phyloP scores from a whole-genome alignment of 257 asterid species.

The Solanum neorickii region DNA sequence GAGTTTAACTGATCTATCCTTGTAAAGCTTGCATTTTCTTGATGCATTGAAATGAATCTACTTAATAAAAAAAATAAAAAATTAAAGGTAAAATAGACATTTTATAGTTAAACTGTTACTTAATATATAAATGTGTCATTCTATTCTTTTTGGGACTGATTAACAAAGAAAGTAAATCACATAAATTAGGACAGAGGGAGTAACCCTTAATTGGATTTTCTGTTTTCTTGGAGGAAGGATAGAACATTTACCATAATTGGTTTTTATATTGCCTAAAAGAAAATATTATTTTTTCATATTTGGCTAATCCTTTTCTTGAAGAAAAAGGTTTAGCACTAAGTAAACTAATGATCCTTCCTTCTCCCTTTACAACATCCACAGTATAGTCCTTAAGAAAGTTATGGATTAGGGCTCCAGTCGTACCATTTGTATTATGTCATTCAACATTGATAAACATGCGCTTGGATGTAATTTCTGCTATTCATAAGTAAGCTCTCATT shows the following conservation, averaged over 20 bases:
- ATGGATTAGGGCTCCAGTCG: neutral
- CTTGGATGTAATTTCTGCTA: neutral
- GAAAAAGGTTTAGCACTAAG: neutral
- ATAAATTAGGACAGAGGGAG: too few species aligned
- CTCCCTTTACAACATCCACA: neutral
- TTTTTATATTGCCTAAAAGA: neutral
- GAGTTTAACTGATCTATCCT: too few species aligned
- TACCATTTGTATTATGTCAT: neutral
- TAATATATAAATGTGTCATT: too few species aligned
- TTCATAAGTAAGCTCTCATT: neutral
- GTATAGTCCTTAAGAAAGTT: neutral
- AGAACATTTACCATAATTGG: neutral
- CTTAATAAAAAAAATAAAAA: too few species aligned
- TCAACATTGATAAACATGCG: neutral
- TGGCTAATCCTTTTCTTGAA: neutral
- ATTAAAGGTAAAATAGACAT: too few species aligned
- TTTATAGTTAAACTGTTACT: too few species aligned
- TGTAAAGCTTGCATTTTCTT: too few species aligned
- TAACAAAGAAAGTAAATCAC: too few species aligned
- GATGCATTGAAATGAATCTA: too few species aligned
- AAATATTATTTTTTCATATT: neutral
- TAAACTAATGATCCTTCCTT: neutral
- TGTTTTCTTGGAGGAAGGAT: neutral
- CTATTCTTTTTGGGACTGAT: too few species aligned
- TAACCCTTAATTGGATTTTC: neutral